These are phyloP conservation scores for Globisporangium carolinianum DNA, from an alignment of 352 stramenopile genomes.

Conservation along the genomic window DNA sequence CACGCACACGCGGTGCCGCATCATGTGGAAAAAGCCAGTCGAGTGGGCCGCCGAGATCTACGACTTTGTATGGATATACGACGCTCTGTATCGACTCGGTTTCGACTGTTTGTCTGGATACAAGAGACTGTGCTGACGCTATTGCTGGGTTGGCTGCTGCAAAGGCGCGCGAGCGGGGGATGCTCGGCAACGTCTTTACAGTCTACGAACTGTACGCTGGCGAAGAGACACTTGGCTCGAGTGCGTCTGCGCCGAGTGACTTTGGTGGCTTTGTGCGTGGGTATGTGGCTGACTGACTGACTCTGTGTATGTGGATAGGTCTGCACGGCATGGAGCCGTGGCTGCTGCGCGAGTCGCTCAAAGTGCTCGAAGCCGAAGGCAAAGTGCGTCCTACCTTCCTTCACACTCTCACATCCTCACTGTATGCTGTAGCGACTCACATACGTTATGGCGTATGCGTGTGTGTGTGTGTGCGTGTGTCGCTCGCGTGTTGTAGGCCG, in stretches of 20 bases:
- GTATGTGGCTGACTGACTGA: neutral
- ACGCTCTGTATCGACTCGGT: neutral
- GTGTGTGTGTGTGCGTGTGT: too few species aligned
- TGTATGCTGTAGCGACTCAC: neutral
- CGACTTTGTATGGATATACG: slow-evolving; percentile 51
- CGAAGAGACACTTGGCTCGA: slow-evolving; percentile 72
- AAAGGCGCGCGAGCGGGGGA: slow-evolving; percentile 60
- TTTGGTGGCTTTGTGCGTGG: neutral
- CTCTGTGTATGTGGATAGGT: slow-evolving; percentile 18
- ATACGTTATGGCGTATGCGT: neutral
- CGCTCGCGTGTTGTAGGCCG: slow-evolving; percentile 25
- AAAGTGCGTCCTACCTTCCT: slow-evolving; percentile 30
- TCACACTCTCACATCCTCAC: neutral
- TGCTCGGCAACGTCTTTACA: slow-evolving; percentile 81
- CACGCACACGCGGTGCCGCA: slow-evolving; percentile 64
- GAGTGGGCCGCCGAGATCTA: slow-evolving; percentile 84
- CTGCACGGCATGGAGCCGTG: slow-evolving; percentile 82
- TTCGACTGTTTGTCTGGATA: slow-evolving; percentile 2
- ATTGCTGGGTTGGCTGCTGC: neutral
- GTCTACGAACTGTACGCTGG: slow-evolving; percentile 83
- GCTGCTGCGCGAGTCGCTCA: slow-evolving; percentile 70
- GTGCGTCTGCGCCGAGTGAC: slow-evolving; percentile 20
- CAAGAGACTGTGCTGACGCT: slow-evolving; percentile 8
- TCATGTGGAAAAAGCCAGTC: slow-evolving; percentile 82
- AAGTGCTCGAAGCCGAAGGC: slow-evolving; percentile 65